Conservation (phyloP, 129 eudicot genomes). For the Glebionis coronaria region DNA sequence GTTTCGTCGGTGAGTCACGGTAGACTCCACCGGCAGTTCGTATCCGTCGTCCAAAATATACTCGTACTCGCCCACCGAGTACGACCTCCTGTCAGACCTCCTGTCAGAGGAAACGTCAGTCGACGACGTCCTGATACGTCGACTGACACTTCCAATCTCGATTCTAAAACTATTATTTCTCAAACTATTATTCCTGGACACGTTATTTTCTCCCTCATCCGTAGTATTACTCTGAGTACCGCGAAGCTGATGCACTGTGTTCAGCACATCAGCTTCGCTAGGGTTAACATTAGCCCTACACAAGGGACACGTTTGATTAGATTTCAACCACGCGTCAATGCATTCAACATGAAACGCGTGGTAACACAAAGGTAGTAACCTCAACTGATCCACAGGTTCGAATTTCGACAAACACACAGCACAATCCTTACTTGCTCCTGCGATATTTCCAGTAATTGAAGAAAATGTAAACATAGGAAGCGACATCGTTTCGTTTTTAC, state of each 20-base stretch:
- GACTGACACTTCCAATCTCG: slow-evolving; percentile 76
- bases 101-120: slow-evolving; percentile 22
- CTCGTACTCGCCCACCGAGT: slow-evolving; percentile 73
- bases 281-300: slow-evolving; percentile 67
- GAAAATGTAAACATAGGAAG: slow-evolving; percentile 72
- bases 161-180: slow-evolving; percentile 49
- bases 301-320: slow-evolving; percentile 73
- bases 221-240: slow-evolving; percentile 4
- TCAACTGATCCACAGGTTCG: slow-evolving; percentile 59
- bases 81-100: slow-evolving; percentile 56
- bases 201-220: neutral
- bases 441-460: slow-evolving; percentile 56
- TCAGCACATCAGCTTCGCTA: slow-evolving; percentile 44
- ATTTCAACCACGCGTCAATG: slow-evolving; percentile 63
- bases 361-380: slow-evolving; percentile 69
- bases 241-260: slow-evolving; percentile 32
- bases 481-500: slow-evolving; percentile 12
- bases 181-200: slow-evolving; percentile 38
- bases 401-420: slow-evolving; percentile 79
- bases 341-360: slow-evolving; percentile 81
- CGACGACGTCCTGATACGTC: slow-evolving; percentile 30
- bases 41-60: slow-evolving; percentile 70
- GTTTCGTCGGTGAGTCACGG: slow-evolving; percentile 34
- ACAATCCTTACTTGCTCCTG: slow-evolving; percentile 58
- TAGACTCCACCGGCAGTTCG: slow-evolving; percentile 54